Evolutionary conservation across 495 filamentous ascomycete genomes (phyloP), one percentile per base, ranked within the genome.

Genomic region (Podospora pseudopauciseta): DNA sequence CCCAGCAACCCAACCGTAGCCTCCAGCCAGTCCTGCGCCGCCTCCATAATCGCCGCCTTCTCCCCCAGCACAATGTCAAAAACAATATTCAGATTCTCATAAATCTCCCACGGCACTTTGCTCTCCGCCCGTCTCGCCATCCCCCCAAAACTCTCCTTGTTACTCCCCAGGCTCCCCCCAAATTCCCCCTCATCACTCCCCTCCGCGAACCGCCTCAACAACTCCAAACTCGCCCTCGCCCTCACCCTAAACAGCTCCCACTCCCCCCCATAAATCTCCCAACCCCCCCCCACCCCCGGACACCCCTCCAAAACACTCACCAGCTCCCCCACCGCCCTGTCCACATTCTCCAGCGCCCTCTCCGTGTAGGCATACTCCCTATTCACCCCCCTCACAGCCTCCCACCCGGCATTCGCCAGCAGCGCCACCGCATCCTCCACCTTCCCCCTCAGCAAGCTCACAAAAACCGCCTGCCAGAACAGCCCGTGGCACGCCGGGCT

Each of bases 21-120:
- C 78, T 97, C 94, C 59, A 93, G 84, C 93, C 93, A 97, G 76
- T 95, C 92, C 71, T 91, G 85, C 11, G 92, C 83, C 60, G 84
- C 80, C 39, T 85, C 83, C 49, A 93, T 80, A 68, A 96, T 91
- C 15, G 91, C 88, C 11, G 84, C 80, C 13, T 85, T 78, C 59
- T 88, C 84, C 23, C 94, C 93, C 2, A 92, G 85, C 7, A 95
- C 78, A 49, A 93, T 87, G 18, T 87, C 87, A 73, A 96, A 96
- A 13, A 96, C 77, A 15, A 86, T 83, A 58, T 87, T 85, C 34
- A 97, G 79, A 68, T 87, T 92, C 67, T 94, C 86, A 71, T 94
- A 96, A 19, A 97, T 88, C 9, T 88, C 85, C 91, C 90, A 96
- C 0, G 94, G 93, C 23, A 97, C 89, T 65, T 86, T 87, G 73